Percentiles rank a stretch among this genome's conserved stretches.
These are phyloP conservation scores for Casuarina cunninghamiana DNA, from an alignment of 306 rosid species.

Conservation along the genomic window DNA sequence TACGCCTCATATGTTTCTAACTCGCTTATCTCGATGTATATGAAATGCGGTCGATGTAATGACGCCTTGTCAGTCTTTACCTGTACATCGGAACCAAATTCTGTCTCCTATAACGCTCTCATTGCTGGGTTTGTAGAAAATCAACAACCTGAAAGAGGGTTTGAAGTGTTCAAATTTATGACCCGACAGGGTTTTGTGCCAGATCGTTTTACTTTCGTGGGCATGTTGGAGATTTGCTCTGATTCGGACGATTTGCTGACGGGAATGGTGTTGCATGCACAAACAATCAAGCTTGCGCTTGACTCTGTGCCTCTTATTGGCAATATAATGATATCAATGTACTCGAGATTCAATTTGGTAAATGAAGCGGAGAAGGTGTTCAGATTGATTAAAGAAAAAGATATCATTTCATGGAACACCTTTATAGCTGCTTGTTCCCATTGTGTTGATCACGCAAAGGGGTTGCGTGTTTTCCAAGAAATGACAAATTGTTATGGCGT, in stretches of 20 bases:
- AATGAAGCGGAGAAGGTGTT: slow-evolving; percentile 42
- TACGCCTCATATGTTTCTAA: slow-evolving; percentile 40
- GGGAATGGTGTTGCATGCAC: slow-evolving; percentile 41
- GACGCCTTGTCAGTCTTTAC: slow-evolving; percentile 38
- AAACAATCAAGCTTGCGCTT: slow-evolving; percentile 37
- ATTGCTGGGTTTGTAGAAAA: slow-evolving; percentile 42
- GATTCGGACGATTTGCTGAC: slow-evolving; percentile 24
- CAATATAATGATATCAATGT: slow-evolving; percentile 39
- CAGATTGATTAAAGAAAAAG: slow-evolving; percentile 36
- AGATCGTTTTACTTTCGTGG: slow-evolving; percentile 38
- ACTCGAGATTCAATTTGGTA: slow-evolving; percentile 26
- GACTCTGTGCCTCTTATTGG: slow-evolving; percentile 38
- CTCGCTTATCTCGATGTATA: slow-evolving; percentile 46
- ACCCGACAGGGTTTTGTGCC: slow-evolving; percentile 30
- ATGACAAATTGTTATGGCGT: slow-evolving; percentile 24
- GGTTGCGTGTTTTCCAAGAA: slow-evolving; percentile 31
- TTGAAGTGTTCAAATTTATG: slow-evolving; percentile 40
- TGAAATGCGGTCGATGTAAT: slow-evolving; percentile 40
- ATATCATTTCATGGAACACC: slow-evolving; percentile 46
- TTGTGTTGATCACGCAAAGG: slow-evolving; percentile 27
- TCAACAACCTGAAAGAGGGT: slow-evolving; percentile 27
- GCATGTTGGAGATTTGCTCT: slow-evolving; percentile 33
- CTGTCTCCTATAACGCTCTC: slow-evolving; percentile 44
- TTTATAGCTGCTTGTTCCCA: slow-evolving; percentile 34
- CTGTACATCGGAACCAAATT: slow-evolving; percentile 23